Percentiles rank a stretch among this genome's conserved stretches.
Evolutionary conservation across 2,329 filamentous ascomycete genomes (phyloP).

Genomic region (Alternaria alternata): DNA sequence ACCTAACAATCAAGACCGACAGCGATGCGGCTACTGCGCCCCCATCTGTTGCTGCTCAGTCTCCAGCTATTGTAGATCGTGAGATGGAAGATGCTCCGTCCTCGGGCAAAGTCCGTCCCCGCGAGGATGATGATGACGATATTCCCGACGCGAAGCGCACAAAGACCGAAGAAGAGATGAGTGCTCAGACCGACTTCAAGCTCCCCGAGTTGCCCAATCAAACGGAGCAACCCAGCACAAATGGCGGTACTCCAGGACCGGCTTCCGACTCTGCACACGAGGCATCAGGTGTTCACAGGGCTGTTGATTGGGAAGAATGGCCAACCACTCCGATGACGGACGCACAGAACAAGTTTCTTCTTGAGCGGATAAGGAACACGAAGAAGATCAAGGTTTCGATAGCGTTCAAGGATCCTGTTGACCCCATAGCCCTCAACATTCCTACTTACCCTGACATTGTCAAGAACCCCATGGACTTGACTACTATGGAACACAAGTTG

Average conservation of each 20-base stretch:
- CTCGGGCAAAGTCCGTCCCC: constrained; percentile 67
- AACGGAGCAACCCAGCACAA: constrained; percentile 42
- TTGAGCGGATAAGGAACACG: constrained; percentile 73
- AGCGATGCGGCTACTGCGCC: constrained; percentile 21
- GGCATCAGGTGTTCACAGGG: constrained; percentile 39
- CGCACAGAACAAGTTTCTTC: constrained; percentile 68
- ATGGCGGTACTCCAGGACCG: constrained; percentile 24
- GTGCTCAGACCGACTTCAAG: constrained; percentile 53
- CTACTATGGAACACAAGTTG: constrained; percentile 80
- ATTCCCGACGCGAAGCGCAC: constrained; percentile 78
- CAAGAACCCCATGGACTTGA: constrained; percentile 82
- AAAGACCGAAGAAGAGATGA: constrained; percentile 66
- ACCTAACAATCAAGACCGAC: constrained; percentile 41
- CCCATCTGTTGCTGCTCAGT: constrained; percentile 27
- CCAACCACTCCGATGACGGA: constrained; percentile 55
- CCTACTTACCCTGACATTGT: constrained; percentile 78
- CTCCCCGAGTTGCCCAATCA: constrained; percentile 52
- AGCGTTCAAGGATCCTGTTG: constrained; percentile 80
- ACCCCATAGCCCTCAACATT: constrained; percentile 76
- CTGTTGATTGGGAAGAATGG: constrained; percentile 46
- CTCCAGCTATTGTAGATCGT: constrained; percentile 38
- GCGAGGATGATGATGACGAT: constrained; percentile 65
- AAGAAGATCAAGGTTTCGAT: constrained; percentile 86
- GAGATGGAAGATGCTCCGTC: constrained; percentile 52
- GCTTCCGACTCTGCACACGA: constrained; percentile 44